A percentile compares a stretch with the other conserved stretches of the same genome.
phyloP scores from a whole-genome alignment of 768 basidiomycete species.

The Tylopilus sp. region DNA sequence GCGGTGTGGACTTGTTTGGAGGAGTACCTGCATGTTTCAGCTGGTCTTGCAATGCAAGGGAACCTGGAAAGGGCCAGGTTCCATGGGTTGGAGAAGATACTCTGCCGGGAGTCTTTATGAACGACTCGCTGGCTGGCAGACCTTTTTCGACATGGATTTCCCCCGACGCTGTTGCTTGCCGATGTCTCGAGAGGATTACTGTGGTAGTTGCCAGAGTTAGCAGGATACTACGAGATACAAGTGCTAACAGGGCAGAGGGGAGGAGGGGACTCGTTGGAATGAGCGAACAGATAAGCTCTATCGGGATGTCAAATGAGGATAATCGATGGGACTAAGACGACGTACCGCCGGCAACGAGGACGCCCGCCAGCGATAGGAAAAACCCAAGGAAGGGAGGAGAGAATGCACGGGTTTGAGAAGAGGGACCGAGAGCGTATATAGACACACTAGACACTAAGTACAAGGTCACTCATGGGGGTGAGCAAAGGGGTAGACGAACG shows the following conservation, averaged over 20 bases:
- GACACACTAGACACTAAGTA: constrained; percentile 25
- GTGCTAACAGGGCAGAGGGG: constrained; percentile 23
- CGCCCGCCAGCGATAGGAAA: constrained; percentile 14
- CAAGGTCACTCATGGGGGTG: neutral
- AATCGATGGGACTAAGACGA: neutral
- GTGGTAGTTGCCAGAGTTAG: constrained; percentile 15
- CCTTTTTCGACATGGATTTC: constrained; percentile 17
- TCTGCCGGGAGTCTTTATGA: constrained; percentile 9
- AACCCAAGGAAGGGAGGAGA: constrained; percentile 12
- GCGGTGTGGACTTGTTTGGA: neutral
- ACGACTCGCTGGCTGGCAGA: neutral
- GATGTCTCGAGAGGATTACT: constrained; percentile 5
- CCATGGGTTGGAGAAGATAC: constrained; percentile 30
- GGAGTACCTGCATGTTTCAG: neutral
- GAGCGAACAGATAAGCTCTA: constrained; percentile 26
- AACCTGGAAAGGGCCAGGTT: constrained; percentile 33
- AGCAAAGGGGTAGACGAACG: neutral
- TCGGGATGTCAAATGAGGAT: neutral
- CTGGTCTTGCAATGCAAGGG: constrained; percentile 18
- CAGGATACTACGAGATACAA: constrained; percentile 20
- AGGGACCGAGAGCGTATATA: constrained; percentile 21
- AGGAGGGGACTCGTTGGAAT: constrained; percentile 25
- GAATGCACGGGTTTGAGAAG: constrained; percentile 1
- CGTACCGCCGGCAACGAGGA: constrained; percentile 30
- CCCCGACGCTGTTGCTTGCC: neutral